Conservation (phyloP, 2,329 filamentous ascomycete genomes). For the Corinectria fuckeliana region DNA sequence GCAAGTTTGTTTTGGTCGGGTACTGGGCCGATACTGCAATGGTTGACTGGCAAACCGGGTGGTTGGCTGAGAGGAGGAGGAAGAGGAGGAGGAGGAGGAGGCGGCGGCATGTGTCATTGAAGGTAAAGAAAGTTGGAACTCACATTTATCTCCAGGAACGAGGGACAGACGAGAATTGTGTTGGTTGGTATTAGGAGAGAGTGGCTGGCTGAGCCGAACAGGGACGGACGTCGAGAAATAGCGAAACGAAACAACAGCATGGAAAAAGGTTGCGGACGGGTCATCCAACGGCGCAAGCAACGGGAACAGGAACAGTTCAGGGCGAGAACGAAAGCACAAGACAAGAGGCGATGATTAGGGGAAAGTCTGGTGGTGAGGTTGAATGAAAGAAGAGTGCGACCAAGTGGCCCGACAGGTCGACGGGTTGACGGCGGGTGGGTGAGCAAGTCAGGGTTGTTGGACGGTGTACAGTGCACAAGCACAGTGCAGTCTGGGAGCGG, state of each 20-base stretch:
- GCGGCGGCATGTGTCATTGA: slow-evolving; percentile 39
- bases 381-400: slow-evolving; percentile 28
- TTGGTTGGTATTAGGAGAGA: slow-evolving; percentile 34
- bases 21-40: slow-evolving; percentile 28
- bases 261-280: slow-evolving; percentile 11
- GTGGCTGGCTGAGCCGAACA: slow-evolving; percentile 37
- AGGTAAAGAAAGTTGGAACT: slow-evolving; percentile 41
- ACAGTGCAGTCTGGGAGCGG: slow-evolving; percentile 24
- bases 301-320: slow-evolving; percentile 19
- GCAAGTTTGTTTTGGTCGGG: slow-evolving; percentile 19
- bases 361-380: slow-evolving; percentile 35
- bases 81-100: too few species aligned
- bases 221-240: slow-evolving; percentile 29
- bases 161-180: slow-evolving; percentile 24
- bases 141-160: slow-evolving; percentile 45
- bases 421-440: slow-evolving; percentile 3
- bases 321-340: slow-evolving; percentile 32
- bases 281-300: slow-evolving; percentile 22
- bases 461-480: slow-evolving; percentile 32
- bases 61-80: slow-evolving; percentile 31
- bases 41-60: slow-evolving; percentile 35
- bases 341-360: slow-evolving; percentile 30
- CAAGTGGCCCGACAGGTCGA: slow-evolving; percentile 29
- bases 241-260: slow-evolving; percentile 22
- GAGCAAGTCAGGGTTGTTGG: slow-evolving; percentile 2